Conservation (phyloP, 2,329 filamentous ascomycete species). For the Cladosporium sp. region DNA sequence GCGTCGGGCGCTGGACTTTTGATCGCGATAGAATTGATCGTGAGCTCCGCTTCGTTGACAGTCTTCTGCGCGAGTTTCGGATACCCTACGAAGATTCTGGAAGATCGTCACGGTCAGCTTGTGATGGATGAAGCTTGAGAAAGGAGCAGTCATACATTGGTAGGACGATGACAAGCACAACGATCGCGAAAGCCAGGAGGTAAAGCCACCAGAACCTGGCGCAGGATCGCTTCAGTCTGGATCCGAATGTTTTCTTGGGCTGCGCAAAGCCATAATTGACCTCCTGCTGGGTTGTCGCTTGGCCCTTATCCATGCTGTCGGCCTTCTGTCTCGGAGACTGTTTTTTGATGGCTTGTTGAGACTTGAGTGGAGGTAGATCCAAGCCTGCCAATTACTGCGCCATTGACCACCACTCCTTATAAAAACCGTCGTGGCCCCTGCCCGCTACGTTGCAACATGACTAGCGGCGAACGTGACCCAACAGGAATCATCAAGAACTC, state of each 20-base stretch:
- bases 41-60: constrained; percentile 55
- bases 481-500: background rate
- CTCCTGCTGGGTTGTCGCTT: background rate
- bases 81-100: constrained; percentile 57
- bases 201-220: constrained; percentile 62
- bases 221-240: constrained; percentile 20
- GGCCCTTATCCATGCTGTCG: background rate
- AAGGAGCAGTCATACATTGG: constrained; percentile 43
- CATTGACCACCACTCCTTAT: background rate
- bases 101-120: background rate
- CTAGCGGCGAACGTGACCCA: background rate
- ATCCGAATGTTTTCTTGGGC: constrained; percentile 4
- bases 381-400: background rate
- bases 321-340: background rate
- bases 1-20: constrained; percentile 51
- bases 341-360: background rate
- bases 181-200: constrained; percentile 53
- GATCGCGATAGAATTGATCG: constrained; percentile 54
- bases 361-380: background rate
- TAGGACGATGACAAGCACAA: constrained; percentile 59
- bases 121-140: too few species aligned
- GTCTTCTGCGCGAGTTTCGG: constrained; percentile 59
- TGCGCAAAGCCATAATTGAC: background rate
- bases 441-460: background rate
- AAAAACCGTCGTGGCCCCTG: background rate